These are phyloP conservation scores for Vitis amurensis DNA, from an alignment of 164 flowering plant genomes.

Conservation along the genomic window DNA sequence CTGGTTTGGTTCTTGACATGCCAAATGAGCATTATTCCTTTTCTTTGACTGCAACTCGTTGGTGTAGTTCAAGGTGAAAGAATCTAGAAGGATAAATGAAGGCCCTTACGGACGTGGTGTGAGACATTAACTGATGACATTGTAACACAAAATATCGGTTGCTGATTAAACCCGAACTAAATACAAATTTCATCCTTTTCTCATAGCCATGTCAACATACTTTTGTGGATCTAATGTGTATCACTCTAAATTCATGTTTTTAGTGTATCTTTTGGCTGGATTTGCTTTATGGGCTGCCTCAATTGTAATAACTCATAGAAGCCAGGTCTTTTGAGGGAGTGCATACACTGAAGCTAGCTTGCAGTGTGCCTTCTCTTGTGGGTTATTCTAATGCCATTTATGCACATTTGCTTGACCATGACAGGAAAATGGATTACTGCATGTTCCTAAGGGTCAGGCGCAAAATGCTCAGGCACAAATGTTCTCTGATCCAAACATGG, in stretches of 20 bases:
- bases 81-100: no score
- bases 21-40: no score
- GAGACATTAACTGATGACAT: no score
- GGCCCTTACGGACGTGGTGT: no score
- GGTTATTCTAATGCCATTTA: not conserved
- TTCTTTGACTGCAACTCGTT: no score
- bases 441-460: conserved; percentile 88
- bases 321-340: not conserved
- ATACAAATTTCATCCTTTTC: not conserved
- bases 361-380: not conserved
- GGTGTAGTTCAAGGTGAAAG: no score
- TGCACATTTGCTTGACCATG: conserved; percentile 7
- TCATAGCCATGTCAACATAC: not conserved
- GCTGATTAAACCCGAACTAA: not conserved
- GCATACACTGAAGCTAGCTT: not conserved
- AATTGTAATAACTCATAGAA: not conserved
- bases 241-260: not conserved
- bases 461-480: conserved; percentile 94
- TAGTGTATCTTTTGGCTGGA: not conserved
- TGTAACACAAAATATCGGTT: no score
- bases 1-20: no score
- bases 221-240: not conserved
- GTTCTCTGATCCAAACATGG: conserved; percentile 99
- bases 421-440: conserved; percentile 90
- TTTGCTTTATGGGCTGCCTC: not conserved